A percentile compares a stretch with the other conserved stretches of the same genome.
phyloP scores from a whole-genome alignment of 106 monocot genomes.

The Hemerocallis citrina region DNA sequence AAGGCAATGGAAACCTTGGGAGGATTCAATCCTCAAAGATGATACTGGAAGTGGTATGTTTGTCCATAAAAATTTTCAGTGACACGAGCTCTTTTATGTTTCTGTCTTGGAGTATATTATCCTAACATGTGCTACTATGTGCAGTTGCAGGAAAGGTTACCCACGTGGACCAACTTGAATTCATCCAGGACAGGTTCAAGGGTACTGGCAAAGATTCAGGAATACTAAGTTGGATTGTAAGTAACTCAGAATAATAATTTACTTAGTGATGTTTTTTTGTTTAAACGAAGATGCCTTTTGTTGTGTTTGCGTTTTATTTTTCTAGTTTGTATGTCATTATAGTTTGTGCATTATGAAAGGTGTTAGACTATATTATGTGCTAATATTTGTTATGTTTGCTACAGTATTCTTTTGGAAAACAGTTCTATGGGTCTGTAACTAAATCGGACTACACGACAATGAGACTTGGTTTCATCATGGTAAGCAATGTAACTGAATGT shows the following conservation, averaged over 20 bases:
- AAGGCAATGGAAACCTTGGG: constrained; percentile 58
- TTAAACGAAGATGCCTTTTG: too few relatives aligned
- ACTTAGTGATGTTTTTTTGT: too few relatives aligned
- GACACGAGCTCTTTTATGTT: neutral
- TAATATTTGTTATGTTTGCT: constrained; percentile 14
- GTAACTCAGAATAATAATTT: too few relatives aligned
- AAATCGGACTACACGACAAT: constrained; percentile 75
- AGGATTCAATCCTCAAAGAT: constrained; percentile 41
- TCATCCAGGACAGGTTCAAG: constrained; percentile 51
- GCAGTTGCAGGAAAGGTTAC: constrained; percentile 33
- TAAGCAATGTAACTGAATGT: constrained; percentile 14
- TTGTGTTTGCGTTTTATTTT: too few relatives aligned
- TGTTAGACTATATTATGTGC: neutral
- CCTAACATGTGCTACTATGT: constrained; percentile 1
- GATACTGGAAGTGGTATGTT: constrained; percentile 28
- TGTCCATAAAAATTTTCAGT: neutral
- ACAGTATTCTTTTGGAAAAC: constrained; percentile 82
- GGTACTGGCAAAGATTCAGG: constrained; percentile 40
- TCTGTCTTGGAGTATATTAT: neutral
- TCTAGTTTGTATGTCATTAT: too few relatives aligned
- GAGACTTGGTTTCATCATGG: constrained; percentile 81
- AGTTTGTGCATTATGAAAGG: too few relatives aligned
- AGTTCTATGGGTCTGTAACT: constrained; percentile 80
- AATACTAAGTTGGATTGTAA: constrained; percentile 50
- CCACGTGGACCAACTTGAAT: constrained; percentile 48